Conservation (phyloP, 805 yeast genomes). For the Sungouiella thailandica region DNA sequence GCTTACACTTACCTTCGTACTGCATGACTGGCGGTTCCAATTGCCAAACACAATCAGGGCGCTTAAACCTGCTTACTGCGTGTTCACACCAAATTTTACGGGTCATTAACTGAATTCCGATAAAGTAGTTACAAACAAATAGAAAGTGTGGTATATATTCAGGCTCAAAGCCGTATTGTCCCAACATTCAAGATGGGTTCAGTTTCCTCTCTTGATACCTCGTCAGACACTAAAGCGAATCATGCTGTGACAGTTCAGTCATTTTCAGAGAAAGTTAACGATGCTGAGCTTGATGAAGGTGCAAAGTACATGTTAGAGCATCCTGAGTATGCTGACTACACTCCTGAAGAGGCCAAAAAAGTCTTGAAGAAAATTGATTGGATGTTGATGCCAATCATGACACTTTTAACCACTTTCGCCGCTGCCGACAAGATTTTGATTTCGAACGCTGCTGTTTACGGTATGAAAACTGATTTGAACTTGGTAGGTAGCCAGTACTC, state of each 20-base stretch:
- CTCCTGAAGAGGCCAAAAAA: constrained; percentile 20
- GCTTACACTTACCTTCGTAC: neutral
- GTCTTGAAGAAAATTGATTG: constrained; percentile 47
- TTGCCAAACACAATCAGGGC: neutral
- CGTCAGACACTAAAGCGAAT: neutral
- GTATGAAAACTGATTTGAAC: constrained; percentile 45
- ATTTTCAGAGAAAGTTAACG: neutral
- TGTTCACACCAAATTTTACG: neutral
- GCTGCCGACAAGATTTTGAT: constrained; percentile 55
- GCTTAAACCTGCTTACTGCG: neutral
- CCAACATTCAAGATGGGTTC: neutral
- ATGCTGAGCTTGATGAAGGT: constrained; percentile 14
- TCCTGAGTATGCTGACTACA: constrained; percentile 18
- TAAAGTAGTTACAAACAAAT: no score
- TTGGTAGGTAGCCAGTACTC: constrained; percentile 38
- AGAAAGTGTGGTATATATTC: neutral
- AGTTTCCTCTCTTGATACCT: neutral
- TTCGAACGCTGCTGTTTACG: constrained; percentile 63
- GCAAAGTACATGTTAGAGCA: constrained; percentile 17
- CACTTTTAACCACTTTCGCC: constrained; percentile 51
- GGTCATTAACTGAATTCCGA: neutral
- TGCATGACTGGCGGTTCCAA: neutral
- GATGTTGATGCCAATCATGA: constrained; percentile 44
- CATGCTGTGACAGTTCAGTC: neutral
- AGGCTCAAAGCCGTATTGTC: neutral